Conservation (phyloP, 163 green algal species). For the Chloromonas sp. region DNA sequence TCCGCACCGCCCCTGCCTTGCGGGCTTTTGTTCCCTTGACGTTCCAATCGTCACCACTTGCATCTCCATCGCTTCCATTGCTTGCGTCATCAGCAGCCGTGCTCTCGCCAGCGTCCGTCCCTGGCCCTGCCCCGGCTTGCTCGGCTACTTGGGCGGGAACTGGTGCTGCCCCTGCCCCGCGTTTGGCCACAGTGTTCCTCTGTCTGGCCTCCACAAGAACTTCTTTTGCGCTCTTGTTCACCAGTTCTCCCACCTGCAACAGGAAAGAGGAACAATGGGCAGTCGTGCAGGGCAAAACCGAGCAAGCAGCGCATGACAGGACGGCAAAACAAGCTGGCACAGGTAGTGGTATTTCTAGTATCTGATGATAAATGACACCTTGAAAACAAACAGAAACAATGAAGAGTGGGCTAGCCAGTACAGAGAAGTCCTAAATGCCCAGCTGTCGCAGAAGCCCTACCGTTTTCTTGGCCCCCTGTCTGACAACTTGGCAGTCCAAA, state of each 20-base stretch:
- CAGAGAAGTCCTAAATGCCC: too few relatives aligned
- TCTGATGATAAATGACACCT: too few relatives aligned
- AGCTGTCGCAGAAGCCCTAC: too few relatives aligned
- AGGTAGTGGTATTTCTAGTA: too few relatives aligned
- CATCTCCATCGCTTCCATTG: constrained; percentile 1
- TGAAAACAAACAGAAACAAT: too few relatives aligned
- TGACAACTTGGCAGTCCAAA: constrained; percentile 5
- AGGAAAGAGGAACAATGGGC: neutral
- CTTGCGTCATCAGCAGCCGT: constrained; percentile 5
- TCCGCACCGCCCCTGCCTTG: constrained; percentile 25
- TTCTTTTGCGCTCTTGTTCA: neutral
- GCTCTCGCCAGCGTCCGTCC: neutral
- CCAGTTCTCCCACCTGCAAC: constrained; percentile 6
- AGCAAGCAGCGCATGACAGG: too few relatives aligned
- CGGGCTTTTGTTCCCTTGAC: constrained; percentile 18
- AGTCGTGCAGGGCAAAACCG: too few relatives aligned
- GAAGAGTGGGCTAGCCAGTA: too few relatives aligned
- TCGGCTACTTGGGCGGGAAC: neutral
- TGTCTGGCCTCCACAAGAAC: constrained; percentile 23
- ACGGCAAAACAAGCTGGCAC: too few relatives aligned
- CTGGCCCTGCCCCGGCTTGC: neutral
- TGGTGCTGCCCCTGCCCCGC: constrained; percentile 6
- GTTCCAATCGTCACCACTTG: constrained; percentile 1
- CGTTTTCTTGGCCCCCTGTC: constrained; percentile 1
- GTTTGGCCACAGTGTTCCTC: constrained; percentile 44